These are phyloP conservation scores for Fusarium staphyleae DNA, from an alignment of 2,329 filamentous ascomycete species.

Conservation along the genomic window DNA sequence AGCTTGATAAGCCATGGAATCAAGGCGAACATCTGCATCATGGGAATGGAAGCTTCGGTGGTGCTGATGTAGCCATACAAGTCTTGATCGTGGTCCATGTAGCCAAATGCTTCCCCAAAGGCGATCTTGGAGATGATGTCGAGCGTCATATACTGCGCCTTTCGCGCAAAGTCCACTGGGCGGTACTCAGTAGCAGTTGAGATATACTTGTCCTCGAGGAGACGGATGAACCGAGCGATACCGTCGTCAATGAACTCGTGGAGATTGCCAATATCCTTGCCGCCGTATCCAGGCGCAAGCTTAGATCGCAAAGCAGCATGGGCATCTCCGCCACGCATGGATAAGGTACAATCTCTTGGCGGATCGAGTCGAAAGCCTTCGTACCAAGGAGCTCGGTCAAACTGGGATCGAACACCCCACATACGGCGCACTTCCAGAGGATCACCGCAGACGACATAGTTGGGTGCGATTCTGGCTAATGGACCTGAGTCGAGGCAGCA, in stretches of 20 bases:
- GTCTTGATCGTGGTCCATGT: slow-evolving; percentile 9
- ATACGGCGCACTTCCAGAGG: slow-evolving; percentile 6
- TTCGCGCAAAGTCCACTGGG: slow-evolving; percentile 4
- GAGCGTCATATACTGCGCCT: slow-evolving; percentile 7
- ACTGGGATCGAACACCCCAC: slow-evolving; percentile 9
- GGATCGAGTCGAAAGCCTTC: slow-evolving; percentile 11
- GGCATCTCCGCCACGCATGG: background rate
- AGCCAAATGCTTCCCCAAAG: slow-evolving; percentile 10
- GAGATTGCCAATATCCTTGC: slow-evolving; percentile 1
- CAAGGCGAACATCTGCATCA: slow-evolving; percentile 6
- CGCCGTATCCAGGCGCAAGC: slow-evolving; percentile 6
- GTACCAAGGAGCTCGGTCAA: slow-evolving; percentile 6
- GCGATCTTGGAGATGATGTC: slow-evolving; percentile 11
- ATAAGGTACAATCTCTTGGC: slow-evolving; percentile 4
- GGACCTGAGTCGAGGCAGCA: background rate
- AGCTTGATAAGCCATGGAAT: slow-evolving; percentile 9
- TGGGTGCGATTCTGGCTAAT: slow-evolving; percentile 7
- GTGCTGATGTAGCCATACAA: slow-evolving; percentile 5
- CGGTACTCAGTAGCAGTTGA: background rate
- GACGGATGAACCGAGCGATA: background rate
- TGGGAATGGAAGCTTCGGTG: background rate
- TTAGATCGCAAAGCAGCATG: slow-evolving; percentile 4
- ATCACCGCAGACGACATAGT: slow-evolving; percentile 8
- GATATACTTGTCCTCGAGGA: slow-evolving; percentile 8
- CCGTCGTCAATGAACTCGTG: slow-evolving; percentile 4